Percentiles rank a stretch among this genome's conserved stretches.
These are phyloP conservation scores for Prunus dulcis DNA, from an alignment of 306 rosid species.

Conservation along the genomic window DNA sequence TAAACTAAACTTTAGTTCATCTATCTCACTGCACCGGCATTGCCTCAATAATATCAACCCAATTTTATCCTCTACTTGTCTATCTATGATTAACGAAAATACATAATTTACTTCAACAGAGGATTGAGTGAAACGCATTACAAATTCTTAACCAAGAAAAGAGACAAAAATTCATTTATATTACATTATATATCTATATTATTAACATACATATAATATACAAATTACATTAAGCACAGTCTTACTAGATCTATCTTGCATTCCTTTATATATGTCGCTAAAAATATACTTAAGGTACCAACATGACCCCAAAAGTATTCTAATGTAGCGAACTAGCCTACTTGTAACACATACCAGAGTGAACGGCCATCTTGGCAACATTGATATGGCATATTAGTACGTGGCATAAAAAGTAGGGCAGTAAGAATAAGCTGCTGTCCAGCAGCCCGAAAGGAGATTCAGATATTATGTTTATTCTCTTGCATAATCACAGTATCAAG, in stretches of 20 bases:
- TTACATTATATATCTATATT: neutral
- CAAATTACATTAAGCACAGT: neutral
- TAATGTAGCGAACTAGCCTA: neutral
- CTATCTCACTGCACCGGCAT: neutral
- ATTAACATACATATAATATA: neutral
- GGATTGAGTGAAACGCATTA: neutral
- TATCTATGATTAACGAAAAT: neutral
- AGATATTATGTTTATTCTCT: too few relatives aligned
- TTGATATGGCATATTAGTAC: neutral
- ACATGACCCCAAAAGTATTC: neutral
- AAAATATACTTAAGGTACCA: neutral
- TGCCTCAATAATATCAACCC: constrained; percentile 3
- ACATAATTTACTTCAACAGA: neutral
- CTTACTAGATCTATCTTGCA: neutral
- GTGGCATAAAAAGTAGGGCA: neutral
- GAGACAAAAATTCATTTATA: neutral
- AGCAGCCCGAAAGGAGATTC: too few relatives aligned
- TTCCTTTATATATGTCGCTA: neutral
- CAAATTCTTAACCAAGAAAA: neutral
- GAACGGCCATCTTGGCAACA: neutral
- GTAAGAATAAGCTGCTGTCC: too few relatives aligned
- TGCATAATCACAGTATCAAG: neutral
- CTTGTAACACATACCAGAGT: neutral
- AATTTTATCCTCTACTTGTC: neutral
- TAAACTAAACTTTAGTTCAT: neutral